A percentile compares a stretch with the other conserved stretches of the same genome.
These are phyloP conservation scores for Amanita thiersii DNA, from an alignment of 768 basidiomycete genomes.

Conservation along the genomic window DNA sequence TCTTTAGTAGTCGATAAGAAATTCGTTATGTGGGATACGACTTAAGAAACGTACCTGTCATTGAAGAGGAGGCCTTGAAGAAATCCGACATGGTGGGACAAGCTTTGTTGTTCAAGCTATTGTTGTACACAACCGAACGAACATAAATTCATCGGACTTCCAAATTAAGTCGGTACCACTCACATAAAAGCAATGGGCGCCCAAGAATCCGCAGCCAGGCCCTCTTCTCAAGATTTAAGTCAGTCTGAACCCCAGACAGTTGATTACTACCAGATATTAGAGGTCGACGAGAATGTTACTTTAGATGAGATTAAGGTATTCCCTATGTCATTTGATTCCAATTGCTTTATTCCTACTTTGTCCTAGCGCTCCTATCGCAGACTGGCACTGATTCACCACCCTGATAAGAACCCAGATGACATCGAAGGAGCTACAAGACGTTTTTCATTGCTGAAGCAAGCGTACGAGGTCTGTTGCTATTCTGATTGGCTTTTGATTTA, in stretches of 20 bases:
- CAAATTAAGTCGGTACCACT: conserved; percentile 3
- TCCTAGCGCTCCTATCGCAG: conserved; percentile 72
- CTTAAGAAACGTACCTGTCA: conserved; percentile 18
- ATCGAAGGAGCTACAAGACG: conserved; percentile 79
- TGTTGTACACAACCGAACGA: no score
- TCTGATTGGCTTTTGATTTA: background rate
- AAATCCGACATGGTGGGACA: conserved; percentile 46
- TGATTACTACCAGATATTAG: conserved; percentile 81
- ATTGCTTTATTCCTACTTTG: background rate
- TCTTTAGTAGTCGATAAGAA: conserved; percentile 21
- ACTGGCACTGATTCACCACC: conserved; percentile 79
- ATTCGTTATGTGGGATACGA: background rate
- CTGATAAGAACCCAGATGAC: conserved; percentile 81
- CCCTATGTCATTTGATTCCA: conserved; percentile 17
- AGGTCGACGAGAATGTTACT: conserved; percentile 75
- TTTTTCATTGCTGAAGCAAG: conserved; percentile 87
- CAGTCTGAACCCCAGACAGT: conserved; percentile 18
- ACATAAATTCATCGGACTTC: background rate
- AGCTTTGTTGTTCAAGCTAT: no score
- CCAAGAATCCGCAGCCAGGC: conserved; percentile 46
- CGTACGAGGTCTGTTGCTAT: conserved; percentile 68
- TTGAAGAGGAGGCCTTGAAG: conserved; percentile 29
- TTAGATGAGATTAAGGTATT: conserved; percentile 91
- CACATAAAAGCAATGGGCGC: conserved; percentile 54
- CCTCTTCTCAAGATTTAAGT: conserved; percentile 12